Evolutionary conservation across 352 stramenopile species (phyloP), one percentile per base, ranked within the genome.

Genomic region (Globisporangium camurandrum): DNA sequence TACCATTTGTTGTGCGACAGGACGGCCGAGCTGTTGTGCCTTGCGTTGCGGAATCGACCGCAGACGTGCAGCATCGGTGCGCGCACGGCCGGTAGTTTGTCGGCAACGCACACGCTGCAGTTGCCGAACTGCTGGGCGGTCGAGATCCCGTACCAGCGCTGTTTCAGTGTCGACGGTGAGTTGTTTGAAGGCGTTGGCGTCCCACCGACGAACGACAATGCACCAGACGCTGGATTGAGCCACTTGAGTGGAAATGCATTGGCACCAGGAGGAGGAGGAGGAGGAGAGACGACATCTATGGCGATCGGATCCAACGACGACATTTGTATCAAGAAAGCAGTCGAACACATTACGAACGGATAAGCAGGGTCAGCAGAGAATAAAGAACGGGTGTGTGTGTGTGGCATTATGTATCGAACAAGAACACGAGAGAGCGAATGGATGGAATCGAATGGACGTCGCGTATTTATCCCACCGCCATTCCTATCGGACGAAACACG

Each of bases 91-190:
- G 82, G 82, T 16, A 77, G 67, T 26, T 57, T 90, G 12, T 86
- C 82, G 22, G 57, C 67, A 45, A 86, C 79, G 20, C 62, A 63
- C 6, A 73, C 84, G 46, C 43, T 89, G 14, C 74, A 73, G n/a
- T 67, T 93, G 22, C 82, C 82, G 10, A 93, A 93, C 54, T 86
- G 74, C 52, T 93, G 82, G 82, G 82, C 69, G 2, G 71, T 93
- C 19, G 79, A 93, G 27, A 84, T 93, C 41, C 82, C 82, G 9
- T 64, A 86, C 44, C 61, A 87, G 48, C 74, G 73, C n/a, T 81
- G 75, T 49, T 85, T 84, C 47, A 86, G 76, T 46, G 65, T 64
- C 1, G 67, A 86, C 37, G 68, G 80, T 17, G 53, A 73, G 51
- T 42, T 86, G 5, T 91, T 67, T 40, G 75, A 88, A 46, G 67